Percentiles rank a stretch among this genome's conserved stretches.
Conservation (phyloP, 225 moss, liverwort and hornwort genomes). For the Polytrichum commune region DNA sequence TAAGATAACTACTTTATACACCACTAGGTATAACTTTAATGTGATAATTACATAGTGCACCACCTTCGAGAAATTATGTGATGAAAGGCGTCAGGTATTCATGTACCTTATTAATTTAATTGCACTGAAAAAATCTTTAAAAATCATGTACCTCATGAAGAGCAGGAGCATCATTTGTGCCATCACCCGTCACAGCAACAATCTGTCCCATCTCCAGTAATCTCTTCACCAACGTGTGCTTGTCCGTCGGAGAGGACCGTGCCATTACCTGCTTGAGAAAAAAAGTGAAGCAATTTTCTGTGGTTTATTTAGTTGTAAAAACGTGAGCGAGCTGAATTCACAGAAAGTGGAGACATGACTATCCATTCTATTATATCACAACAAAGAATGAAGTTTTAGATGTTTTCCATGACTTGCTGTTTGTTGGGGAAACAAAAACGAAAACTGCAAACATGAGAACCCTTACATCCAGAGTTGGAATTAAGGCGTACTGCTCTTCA, state of each 20-base stretch:
- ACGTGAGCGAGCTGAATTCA: no score
- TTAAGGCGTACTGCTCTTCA: constrained; percentile 61
- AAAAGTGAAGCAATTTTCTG: neutral
- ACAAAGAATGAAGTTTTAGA: neutral
- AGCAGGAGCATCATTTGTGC: constrained; percentile 97
- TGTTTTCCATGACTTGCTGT: no score
- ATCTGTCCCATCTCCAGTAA: constrained; percentile 86
- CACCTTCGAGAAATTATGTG: neutral
- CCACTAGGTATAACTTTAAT: no score
- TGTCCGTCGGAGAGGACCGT: constrained; percentile 90
- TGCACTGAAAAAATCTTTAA: no score
- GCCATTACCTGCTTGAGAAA: constrained; percentile 67
- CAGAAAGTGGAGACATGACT: no score
- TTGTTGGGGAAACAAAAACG: no score
- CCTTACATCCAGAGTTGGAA: constrained; percentile 54
- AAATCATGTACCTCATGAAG: constrained; percentile 68
- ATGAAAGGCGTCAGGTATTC: no score
- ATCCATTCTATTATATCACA: neutral
- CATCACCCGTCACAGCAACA: constrained; percentile 92
- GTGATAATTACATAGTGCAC: no score
- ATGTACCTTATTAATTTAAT: no score
- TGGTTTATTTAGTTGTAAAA: no score
- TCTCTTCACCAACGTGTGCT: constrained; percentile 74
- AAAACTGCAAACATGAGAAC: neutral
- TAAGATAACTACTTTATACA: no score